phyloP scores from a whole-genome alignment of 257 asterid genomes.

The Henckelia pumila region DNA sequence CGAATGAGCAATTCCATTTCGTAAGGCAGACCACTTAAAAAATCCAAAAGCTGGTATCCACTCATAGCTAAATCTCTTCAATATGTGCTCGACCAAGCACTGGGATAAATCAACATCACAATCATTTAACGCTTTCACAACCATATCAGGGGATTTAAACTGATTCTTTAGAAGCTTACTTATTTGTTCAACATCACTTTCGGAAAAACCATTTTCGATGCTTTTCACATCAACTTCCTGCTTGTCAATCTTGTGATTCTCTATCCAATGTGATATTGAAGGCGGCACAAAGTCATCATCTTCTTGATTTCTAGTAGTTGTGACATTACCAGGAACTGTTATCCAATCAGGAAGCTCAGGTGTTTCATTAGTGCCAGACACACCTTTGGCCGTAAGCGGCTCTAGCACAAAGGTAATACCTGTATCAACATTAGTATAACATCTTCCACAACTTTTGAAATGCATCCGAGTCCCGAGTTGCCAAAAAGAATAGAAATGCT shows the following conservation, averaged over 20 bases:
- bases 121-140: slow-evolving; percentile 42
- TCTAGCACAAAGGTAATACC: slow-evolving; percentile 29
- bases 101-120: slow-evolving; percentile 50
- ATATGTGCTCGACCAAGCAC: slow-evolving; percentile 53
- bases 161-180: slow-evolving; percentile 51
- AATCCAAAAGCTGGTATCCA: slow-evolving; percentile 76
- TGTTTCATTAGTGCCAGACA: slow-evolving; percentile 41
- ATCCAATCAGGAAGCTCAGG: slow-evolving; percentile 88
- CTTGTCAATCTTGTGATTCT: slow-evolving; percentile 35
- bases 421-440: slow-evolving; percentile 23
- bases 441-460: slow-evolving; percentile 23
- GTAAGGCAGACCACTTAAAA: slow-evolving; percentile 71
- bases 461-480: slow-evolving; percentile 24
- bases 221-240: slow-evolving; percentile 38
- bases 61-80: slow-evolving; percentile 70
- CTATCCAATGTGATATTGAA: slow-evolving; percentile 67
- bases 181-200: slow-evolving; percentile 59
- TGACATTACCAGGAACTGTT: slow-evolving; percentile 28
- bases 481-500: slow-evolving; percentile 31
- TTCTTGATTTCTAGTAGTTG: slow-evolving; percentile 16
- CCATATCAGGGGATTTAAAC: slow-evolving; percentile 50
- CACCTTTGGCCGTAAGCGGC: slow-evolving; percentile 29
- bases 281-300: slow-evolving; percentile 85
- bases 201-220: slow-evolving; percentile 33
- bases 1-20: slow-evolving; percentile 38